Base-by-base conservation (phyloP, 305 asterid species). In the Fraxinus albicans region DNA sequence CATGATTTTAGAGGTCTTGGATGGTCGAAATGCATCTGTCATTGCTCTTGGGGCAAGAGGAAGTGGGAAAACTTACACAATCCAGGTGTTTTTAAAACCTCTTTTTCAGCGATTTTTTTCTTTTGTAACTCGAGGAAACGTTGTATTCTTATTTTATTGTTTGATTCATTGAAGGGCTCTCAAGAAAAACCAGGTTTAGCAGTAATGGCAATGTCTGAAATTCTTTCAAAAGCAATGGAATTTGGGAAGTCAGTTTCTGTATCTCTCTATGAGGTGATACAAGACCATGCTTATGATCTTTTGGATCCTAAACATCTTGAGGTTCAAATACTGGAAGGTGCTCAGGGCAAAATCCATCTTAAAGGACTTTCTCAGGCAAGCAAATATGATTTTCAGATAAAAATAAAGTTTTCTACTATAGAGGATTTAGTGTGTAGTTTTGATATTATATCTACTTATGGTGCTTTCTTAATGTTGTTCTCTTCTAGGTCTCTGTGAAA, bases 1-100 rank as follows among this genome's bases (percentile, higher is more conserved):
- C 31, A 53, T 91, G 82, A 79, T 92, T 73, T 77, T 77, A 1
- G 92, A 87, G 77, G 90, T 86, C 74, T 89, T 94, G 40, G 77
- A 82, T 85, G 97, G 97, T 75, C 89, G 79, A 80, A 88, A 90
- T 89, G 93, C 91, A 85, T 88, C 97, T 0, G 60, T 94, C 67
- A 82, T 95, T 87, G 99, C 96, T n/a, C 82, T 92, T 85, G 99
- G 99, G 31, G 95, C 98, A 44, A 91, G 90, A 84, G 96, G 97
- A 83, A 94, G 98, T 88, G 98, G 98, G 34, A 94, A 95, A 85
- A 92, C 99, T 10, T 82, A 23, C 75, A 88, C 90, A 53, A 87
- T 91, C 78, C 95, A 92, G 97, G 98, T 95, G 33, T 86, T 67
- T 23, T 7, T 23, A 8, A 12, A 69, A 73, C 47, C 31, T 50